Conservation (phyloP, 768 basidiomycete species). For the Tricholoma flavovirens region DNA sequence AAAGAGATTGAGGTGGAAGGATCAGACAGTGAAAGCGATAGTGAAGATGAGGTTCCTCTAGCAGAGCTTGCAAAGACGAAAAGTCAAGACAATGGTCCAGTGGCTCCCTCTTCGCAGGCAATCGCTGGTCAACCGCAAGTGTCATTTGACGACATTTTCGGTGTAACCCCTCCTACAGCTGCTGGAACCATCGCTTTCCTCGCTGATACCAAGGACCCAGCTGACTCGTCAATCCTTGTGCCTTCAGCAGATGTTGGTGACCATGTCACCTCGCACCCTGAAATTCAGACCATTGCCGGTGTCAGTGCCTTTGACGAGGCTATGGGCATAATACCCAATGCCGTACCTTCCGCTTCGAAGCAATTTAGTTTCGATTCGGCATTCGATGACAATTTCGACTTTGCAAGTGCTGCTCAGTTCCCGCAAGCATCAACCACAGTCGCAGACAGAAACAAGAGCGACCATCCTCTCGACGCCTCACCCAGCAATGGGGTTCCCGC, state of each 20-base stretch:
- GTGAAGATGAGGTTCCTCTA: constrained; percentile 42
- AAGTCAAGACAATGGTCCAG: constrained; percentile 15
- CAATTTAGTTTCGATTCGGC: constrained; percentile 60
- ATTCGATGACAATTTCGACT: constrained; percentile 59
- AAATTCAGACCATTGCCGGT: constrained; percentile 31
- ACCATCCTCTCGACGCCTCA: constrained; percentile 29
- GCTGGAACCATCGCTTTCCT: constrained; percentile 5
- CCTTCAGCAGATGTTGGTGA: constrained; percentile 17
- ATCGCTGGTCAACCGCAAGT: constrained; percentile 3
- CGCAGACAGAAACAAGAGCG: constrained; percentile 6
- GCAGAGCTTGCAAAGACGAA: constrained; percentile 26
- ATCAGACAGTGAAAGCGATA: constrained; percentile 46
- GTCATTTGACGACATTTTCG: constrained; percentile 59
- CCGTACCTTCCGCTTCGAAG: constrained; percentile 28
- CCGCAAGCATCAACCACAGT: constrained; percentile 21
- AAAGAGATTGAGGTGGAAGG: constrained; percentile 57
- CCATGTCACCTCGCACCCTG: constrained; percentile 10
- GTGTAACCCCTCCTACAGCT: constrained; percentile 24
- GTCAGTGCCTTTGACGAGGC: constrained; percentile 74
- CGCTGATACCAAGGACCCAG: background rate
- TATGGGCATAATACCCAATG: constrained; percentile 47
- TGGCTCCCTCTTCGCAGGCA: constrained; percentile 5
- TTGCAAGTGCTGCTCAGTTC: constrained; percentile 32
- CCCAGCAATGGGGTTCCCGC: background rate
- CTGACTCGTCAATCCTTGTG: background rate